Evolutionary conservation across 345 rosid species (phyloP).

Genomic region (Citrus hindsii): DNA sequence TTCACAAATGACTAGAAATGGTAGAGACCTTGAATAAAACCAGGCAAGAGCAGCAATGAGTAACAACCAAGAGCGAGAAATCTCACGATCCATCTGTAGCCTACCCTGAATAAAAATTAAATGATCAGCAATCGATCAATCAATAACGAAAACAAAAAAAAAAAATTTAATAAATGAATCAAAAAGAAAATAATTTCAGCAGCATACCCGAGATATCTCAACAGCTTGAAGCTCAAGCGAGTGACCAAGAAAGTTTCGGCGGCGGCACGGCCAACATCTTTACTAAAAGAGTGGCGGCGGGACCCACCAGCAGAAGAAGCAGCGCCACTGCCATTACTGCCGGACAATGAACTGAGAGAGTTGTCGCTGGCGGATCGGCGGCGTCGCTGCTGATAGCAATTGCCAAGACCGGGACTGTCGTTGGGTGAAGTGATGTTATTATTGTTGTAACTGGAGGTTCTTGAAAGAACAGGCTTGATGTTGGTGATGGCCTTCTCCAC

Average conservation of each 20-base stretch:
- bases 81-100: conserved; percentile 85
- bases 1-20: not conserved
- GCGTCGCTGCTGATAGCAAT: conserved; percentile 50
- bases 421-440: conserved; percentile 5
- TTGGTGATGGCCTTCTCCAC: conserved; percentile 22
- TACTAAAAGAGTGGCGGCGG: conserved; percentile 34
- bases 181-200: not conserved
- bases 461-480: conserved; percentile 45
- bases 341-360: conserved; percentile 44
- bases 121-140: conserved; percentile 29
- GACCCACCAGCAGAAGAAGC: not conserved
- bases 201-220: conserved; percentile 67
- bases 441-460: conserved; percentile 44
- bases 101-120: conserved; percentile 79
- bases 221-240: conserved; percentile 62
- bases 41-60: conserved; percentile 79
- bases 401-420: conserved; percentile 9
- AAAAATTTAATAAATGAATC: not conserved
- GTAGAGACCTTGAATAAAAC: conserved; percentile 83
- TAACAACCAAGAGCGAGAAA: conserved; percentile 93
- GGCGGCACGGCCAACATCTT: conserved; percentile 59
- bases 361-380: conserved; percentile 56
- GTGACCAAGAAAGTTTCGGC: conserved; percentile 62
- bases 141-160: not conserved
- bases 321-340: conserved; percentile 7